Base-by-base conservation (phyloP, 352 stramenopile genomes). In the Aphanomyces invadans region DNA sequence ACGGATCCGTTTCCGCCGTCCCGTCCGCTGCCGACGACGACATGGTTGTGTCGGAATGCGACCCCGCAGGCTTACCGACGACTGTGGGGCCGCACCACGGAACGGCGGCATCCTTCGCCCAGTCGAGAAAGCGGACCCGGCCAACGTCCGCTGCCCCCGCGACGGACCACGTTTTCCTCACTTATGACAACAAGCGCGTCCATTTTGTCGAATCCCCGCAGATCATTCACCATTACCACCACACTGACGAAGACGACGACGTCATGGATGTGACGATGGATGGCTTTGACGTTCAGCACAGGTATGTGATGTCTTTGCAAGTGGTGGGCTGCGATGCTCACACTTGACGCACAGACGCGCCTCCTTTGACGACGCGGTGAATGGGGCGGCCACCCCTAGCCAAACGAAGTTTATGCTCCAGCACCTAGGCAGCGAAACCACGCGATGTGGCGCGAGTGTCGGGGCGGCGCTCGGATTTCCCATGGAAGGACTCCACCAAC, bases 151-250 rank as follows among this genome's bases (percentile, higher is more conserved):
- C 55, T 1, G n/a, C 55, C 0, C 26, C 26, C 42, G 26, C 26
- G 11, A 19, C 55, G 19, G 3, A 63, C 25, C 55, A 63, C 26
- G 55, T 63, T 19, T 63, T 63, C 48, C 32, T 63, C n/a, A 63
- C 55, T 4, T 63, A 48, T n/a, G 55, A 63, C 29, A 46, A 48
- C n/a, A 63, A 63, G 55, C 55, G 55, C 32, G 55, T 63, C 10
- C 55, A 21, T 23, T 63, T 63, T 33, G 55, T 49, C 17, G 23
- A 33, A 1, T 29, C 38, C 4, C 55, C 55, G 21, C 38, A 19
- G 21, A 49, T 63, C 28, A 63, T 63, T 21, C 55, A 29, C n/a
- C 45, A 21, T 21, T 26, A 21, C 19, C 45, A 15, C 19, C 3
- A 21, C 19, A 2, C 1, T 1, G 26, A 57, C 28, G 29, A 52